Percentiles rank a stretch among this genome's conserved stretches.
Evolutionary conservation across 164 flowering plant genomes (phyloP).

Genomic region (Stephania japonica): DNA sequence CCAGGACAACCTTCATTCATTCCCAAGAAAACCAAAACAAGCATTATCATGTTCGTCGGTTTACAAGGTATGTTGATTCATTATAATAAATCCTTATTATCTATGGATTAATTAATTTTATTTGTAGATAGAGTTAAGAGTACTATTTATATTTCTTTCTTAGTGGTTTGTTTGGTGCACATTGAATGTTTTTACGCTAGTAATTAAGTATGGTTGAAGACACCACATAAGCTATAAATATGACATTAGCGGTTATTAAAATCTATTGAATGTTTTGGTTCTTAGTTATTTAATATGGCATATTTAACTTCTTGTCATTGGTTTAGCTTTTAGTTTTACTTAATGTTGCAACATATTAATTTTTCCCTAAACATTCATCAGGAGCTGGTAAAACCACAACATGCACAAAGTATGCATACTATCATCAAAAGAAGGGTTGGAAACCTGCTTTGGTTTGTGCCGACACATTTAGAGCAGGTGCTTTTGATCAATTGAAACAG

Average conservation of each 20-base stretch:
- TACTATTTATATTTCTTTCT: neutral
- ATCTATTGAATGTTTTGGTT: too few relatives aligned
- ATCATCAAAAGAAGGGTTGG: slow-evolving; percentile 93
- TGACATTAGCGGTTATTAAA: too few relatives aligned
- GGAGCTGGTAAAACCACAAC: slow-evolving; percentile 96
- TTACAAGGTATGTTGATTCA: slow-evolving; percentile 49
- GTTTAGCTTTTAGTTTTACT: neutral
- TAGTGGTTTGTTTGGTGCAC: neutral
- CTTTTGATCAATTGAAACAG: slow-evolving; percentile 98
- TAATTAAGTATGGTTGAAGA: too few relatives aligned
- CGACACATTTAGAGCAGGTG: slow-evolving; percentile 99
- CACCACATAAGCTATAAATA: too few relatives aligned
- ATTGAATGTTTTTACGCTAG: too few relatives aligned
- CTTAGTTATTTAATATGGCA: neutral
- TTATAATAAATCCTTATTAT: neutral
- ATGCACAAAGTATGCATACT: slow-evolving; percentile 91
- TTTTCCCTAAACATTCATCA: slow-evolving; percentile 18
- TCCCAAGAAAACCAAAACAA: slow-evolving; percentile 68
- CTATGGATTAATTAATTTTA: neutral
- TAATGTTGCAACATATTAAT: slow-evolving; percentile 4
- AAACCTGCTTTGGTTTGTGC: slow-evolving; percentile 96
- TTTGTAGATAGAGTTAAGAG: neutral
- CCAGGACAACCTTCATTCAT: slow-evolving; percentile 78
- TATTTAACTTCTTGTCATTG: neutral
- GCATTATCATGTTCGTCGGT: slow-evolving; percentile 87